Base-by-base conservation (phyloP, 306 rosid genomes). In the Alnus rubra region DNA sequence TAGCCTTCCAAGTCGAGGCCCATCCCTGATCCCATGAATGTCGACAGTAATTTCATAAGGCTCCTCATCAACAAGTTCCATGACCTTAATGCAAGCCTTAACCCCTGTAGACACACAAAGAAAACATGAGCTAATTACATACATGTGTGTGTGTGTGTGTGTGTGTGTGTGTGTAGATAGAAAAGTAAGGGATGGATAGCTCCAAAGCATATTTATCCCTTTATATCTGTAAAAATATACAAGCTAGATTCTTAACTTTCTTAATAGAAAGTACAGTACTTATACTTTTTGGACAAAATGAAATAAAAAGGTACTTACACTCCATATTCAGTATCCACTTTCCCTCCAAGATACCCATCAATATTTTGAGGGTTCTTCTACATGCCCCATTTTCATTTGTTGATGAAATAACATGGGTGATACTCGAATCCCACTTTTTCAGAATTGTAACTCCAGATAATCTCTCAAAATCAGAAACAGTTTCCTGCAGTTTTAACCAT, bases 351-450 rank as follows among this genome's bases (percentile, higher is more conserved):
- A 93, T 93, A 77, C 94, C 99, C 91, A 90, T 12, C 84, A 95
- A 83, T 71, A 90, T 92, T 90, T 95, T 95, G 76, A 95, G 92
- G 79, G 99, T 95, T 83, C 99, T 90, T 89, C 50, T 91, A 82
- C 97, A 93, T 78, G 98, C 97, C 60, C 91, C 89, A 80, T 84
- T 90, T 88, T 91, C 93, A 88, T 91, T 90, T 9, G 84, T 85
- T 80, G 99, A 86, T 45, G 97, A 96, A 85, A 95, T 87, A 74
- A 95, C 88, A 83, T 95, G 99, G 50, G 99, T 93, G 69, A 93
- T 89, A 82, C 79, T 85, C 18, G 93, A 83, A 83, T 91, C 93
- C 98, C 99, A 95, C 52, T 88, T 86, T 82, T 85, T 89, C 80
- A 89, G 58, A 75, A 95, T 87, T 60, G 89, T 69, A 77, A 88